phyloP scores from a whole-genome alignment of 2,329 filamentous ascomycete species.

The Scolecobasidium constrictum region DNA sequence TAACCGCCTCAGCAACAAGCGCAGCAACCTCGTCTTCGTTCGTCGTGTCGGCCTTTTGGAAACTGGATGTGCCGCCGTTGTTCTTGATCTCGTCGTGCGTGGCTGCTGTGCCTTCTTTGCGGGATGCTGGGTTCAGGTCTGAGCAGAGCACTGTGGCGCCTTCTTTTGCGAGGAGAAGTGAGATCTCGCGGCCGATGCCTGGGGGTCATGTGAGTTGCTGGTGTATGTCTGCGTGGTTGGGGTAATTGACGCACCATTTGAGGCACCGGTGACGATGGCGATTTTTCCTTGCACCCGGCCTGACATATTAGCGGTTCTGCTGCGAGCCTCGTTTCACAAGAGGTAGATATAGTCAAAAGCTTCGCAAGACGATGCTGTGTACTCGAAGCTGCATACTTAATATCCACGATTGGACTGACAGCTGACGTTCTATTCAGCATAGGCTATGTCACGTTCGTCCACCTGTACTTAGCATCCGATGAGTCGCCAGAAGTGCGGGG shows the following conservation, averaged over 20 bases:
- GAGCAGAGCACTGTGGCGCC: conserved; percentile 22
- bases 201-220: neutral
- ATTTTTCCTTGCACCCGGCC: conserved; percentile 19
- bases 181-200: conserved; percentile 20
- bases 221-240: neutral
- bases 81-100: conserved; percentile 21
- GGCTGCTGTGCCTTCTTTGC: conserved; percentile 16
- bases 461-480: too few species aligned
- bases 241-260: conserved; percentile 22
- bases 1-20: conserved; percentile 15
- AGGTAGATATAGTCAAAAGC: too few species aligned
- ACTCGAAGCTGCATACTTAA: too few species aligned
- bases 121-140: conserved; percentile 17
- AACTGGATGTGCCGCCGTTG: conserved; percentile 23
- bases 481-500: too few species aligned
- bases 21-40: conserved; percentile 14
- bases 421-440: too few species aligned
- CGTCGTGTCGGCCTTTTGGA: conserved; percentile 24
- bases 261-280: conserved; percentile 24
- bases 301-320: too few species aligned
- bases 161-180: conserved; percentile 20
- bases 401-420: too few species aligned
- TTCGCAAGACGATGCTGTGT: too few species aligned
- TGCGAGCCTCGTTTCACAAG: too few species aligned
- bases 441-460: too few species aligned